Evolutionary conservation across 108 stramenopile species (phyloP).

Genomic region (Cyclostephanos tholiformis): DNA sequence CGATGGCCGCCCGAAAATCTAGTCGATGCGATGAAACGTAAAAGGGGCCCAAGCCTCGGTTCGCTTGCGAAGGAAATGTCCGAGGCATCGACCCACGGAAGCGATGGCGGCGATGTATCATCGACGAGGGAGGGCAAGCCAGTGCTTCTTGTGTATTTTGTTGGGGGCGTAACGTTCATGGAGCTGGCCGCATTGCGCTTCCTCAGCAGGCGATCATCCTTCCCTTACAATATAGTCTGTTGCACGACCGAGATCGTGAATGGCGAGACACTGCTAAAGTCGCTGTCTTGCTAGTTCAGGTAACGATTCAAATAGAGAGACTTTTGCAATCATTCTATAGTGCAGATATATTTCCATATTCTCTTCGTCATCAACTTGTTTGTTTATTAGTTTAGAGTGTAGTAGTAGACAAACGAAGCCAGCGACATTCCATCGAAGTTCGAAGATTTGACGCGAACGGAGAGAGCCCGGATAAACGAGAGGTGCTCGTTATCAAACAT

Average conservation of each 20-base stretch:
- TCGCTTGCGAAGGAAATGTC: slow-evolving; percentile 44
- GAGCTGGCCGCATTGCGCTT: slow-evolving; percentile 94
- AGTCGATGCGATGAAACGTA: slow-evolving; percentile 51
- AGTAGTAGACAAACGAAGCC: background rate
- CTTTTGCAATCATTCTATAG: too few relatives aligned
- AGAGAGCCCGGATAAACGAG: too few relatives aligned
- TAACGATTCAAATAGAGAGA: too few relatives aligned
- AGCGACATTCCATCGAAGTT: background rate
- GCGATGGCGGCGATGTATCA: background rate
- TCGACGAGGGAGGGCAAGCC: slow-evolving; percentile 56
- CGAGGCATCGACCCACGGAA: background rate
- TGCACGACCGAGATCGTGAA: slow-evolving; percentile 81
- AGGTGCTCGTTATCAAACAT: too few relatives aligned
- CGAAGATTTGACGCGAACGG: background rate
- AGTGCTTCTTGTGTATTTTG: slow-evolving; percentile 81
- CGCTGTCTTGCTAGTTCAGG: slow-evolving; percentile 45
- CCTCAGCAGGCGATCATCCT: slow-evolving; percentile 69
- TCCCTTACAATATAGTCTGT: slow-evolving; percentile 76
- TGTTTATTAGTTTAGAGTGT: background rate
- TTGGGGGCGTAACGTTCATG: slow-evolving; percentile 94
- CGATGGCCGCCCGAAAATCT: slow-evolving; percentile 69
- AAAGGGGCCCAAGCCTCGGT: slow-evolving; percentile 48
- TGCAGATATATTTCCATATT: background rate
- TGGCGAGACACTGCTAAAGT: slow-evolving; percentile 65
- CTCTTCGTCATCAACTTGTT: background rate